These are phyloP conservation scores for Actinidia arguta DNA, from an alignment of 179 eudicot species.

Conservation along the genomic window DNA sequence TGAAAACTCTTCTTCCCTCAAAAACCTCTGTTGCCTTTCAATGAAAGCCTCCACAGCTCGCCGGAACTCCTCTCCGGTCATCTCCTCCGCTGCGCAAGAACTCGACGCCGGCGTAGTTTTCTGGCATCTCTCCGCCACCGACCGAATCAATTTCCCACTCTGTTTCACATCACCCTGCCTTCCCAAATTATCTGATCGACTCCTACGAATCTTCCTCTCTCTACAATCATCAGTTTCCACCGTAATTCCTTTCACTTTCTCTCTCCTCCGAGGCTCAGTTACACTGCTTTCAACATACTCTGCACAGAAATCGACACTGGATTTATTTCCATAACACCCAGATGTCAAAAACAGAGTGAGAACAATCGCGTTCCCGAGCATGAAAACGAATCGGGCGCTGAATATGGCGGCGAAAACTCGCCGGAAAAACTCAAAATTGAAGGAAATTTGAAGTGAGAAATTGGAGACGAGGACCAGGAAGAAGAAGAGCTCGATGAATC, in stretches of 20 bases:
- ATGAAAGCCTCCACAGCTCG: conserved; percentile 80
- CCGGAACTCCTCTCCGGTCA: conserved; percentile 87
- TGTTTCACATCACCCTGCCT: conserved; percentile 23
- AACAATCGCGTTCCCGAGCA: conserved; percentile 4
- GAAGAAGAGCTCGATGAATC: neutral
- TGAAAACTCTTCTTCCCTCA: conserved; percentile 72
- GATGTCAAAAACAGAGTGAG: neutral
- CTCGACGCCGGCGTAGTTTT: conserved; percentile 27
- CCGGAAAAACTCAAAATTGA: conserved; percentile 12
- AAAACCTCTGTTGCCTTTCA: conserved; percentile 79
- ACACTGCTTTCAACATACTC: neutral
- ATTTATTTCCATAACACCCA: neutral
- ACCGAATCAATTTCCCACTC: conserved; percentile 46
- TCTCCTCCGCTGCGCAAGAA: no score
- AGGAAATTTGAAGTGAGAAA: neutral
- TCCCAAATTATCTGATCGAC: conserved; percentile 57
- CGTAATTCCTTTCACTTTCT: neutral
- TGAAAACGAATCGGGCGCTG: neutral
- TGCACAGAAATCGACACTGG: neutral
- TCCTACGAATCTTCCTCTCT: conserved; percentile 48
- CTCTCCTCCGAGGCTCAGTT: neutral
- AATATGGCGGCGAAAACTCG: neutral
- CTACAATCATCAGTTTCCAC: neutral
- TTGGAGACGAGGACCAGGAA: neutral
- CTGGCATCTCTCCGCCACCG: conserved; percentile 52